Evolutionary conservation across 169 alveolate genomes (phyloP).

Genomic region (Hepatocystis sp.): DNA sequence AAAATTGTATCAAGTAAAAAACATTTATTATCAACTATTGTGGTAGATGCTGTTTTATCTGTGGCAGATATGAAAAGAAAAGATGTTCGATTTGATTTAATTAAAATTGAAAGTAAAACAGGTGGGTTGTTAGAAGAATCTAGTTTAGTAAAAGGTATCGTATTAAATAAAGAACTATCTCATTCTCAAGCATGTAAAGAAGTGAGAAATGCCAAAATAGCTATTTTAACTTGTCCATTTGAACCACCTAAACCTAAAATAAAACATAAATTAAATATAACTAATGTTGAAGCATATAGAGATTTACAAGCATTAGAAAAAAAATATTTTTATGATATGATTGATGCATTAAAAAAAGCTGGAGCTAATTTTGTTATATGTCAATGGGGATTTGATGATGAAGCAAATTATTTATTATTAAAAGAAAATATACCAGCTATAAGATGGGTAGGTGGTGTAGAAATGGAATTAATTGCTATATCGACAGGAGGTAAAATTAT

Average conservation of each 20-base stretch:
- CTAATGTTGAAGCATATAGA: conserved; percentile 96
- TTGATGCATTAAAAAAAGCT: conserved; percentile 93
- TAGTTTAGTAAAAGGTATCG: conserved; percentile 95
- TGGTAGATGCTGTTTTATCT: conserved; percentile 98
- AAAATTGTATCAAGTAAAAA: conserved; percentile 96
- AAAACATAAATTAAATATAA: conserved; percentile 98
- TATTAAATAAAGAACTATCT: conserved; percentile 98
- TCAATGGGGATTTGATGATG: conserved; percentile 99
- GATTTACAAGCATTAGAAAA: conserved; percentile 92
- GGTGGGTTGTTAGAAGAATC: conserved; percentile 98
- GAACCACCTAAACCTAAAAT: conserved; percentile 99
- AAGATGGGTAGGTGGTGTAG: conserved; percentile 99
- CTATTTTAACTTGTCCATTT: conserved; percentile 99
- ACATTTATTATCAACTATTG: conserved; percentile 94
- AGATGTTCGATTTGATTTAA: conserved; percentile 99
- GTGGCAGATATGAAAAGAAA: conserved; percentile 97
- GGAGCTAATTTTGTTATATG: conserved; percentile 98
- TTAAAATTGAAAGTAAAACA: conserved; percentile 97
- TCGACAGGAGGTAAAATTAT: conserved; percentile 99
- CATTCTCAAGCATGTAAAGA: conserved; percentile 99
- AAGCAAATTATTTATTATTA: conserved; percentile 94
- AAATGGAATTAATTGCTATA: conserved; percentile 98
- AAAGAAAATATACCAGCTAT: conserved; percentile 95
- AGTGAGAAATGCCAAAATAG: conserved; percentile 95
- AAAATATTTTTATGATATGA: conserved; percentile 97